Evolutionary conservation across 345 rosid genomes (phyloP).

Genomic region (Boechera retrofracta): DNA sequence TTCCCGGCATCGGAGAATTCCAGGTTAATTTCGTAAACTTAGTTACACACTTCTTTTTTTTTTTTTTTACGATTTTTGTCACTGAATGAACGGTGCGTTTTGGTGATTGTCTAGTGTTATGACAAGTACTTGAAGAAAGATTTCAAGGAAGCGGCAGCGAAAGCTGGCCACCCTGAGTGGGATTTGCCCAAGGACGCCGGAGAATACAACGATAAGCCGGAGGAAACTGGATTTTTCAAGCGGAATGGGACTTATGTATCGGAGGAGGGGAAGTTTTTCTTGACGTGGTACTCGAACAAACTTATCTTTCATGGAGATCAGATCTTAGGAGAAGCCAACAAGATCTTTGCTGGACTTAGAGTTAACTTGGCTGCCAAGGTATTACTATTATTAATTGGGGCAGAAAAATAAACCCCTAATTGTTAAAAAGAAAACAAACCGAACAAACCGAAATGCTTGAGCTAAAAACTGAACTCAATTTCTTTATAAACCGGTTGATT

Average conservation of each 20-base stretch:
- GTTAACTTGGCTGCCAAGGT: constrained; percentile 88
- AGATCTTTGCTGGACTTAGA: constrained; percentile 66
- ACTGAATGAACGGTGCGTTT: background rate
- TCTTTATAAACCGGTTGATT: background rate
- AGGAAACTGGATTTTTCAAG: constrained; percentile 65
- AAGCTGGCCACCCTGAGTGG: constrained; percentile 81
- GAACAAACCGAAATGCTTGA: background rate
- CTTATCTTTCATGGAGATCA: constrained; percentile 76
- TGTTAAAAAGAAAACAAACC: background rate
- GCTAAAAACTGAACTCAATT: background rate
- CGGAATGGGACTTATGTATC: constrained; percentile 63
- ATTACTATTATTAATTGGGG: constrained; percentile 15
- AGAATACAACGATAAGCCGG: constrained; percentile 64
- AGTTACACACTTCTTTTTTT: background rate
- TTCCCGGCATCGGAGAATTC: constrained; percentile 88
- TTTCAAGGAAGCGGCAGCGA: constrained; percentile 65
- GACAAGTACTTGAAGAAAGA: constrained; percentile 69
- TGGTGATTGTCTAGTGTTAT: constrained; percentile 57
- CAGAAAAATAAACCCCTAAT: background rate
- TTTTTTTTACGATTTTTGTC: background rate
- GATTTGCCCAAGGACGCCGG: constrained; percentile 81
- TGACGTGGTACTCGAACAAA: constrained; percentile 81
- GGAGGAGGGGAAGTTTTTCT: constrained; percentile 71
- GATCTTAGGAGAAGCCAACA: constrained; percentile 78
- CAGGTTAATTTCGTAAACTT: constrained; percentile 49